Evolutionary conservation across 805 yeast genomes (phyloP).

Genomic region (Zygosaccharomyces pseudorouxii): DNA sequence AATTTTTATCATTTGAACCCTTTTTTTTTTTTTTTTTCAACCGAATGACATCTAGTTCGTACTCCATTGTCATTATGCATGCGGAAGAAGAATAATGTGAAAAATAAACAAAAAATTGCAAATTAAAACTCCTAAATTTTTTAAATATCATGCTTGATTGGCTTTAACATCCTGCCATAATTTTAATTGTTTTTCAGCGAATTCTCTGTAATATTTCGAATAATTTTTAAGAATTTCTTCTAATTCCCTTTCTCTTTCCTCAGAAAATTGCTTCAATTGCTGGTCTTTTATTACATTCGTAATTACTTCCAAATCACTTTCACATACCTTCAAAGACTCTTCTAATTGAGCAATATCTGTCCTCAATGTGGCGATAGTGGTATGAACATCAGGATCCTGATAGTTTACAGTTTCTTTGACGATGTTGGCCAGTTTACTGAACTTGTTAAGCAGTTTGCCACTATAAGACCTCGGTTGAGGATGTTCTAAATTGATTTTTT

Average conservation of each 20-base stretch:
- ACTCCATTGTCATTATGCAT: background rate
- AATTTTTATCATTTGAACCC: background rate
- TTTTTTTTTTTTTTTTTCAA: background rate
- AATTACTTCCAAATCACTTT: slow-evolving; percentile 31
- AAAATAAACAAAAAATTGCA: background rate
- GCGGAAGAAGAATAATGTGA: background rate
- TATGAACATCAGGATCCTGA: slow-evolving; percentile 29
- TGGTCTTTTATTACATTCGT: slow-evolving; percentile 29
- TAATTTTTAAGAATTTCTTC: slow-evolving; percentile 24
- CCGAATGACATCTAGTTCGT: background rate
- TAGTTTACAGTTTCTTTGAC: slow-evolving; percentile 33
- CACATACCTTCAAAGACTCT: slow-evolving; percentile 26
- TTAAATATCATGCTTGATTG: slow-evolving; percentile 6
- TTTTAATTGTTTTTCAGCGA: slow-evolving; percentile 29
- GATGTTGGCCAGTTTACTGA: slow-evolving; percentile 30
- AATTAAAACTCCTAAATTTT: background rate
- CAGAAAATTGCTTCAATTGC: slow-evolving; percentile 32
- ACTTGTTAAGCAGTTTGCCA: slow-evolving; percentile 27
- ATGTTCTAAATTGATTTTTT: slow-evolving; percentile 19
- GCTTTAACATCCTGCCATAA: slow-evolving; percentile 29
- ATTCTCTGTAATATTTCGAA: slow-evolving; percentile 28
- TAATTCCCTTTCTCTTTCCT: slow-evolving; percentile 24
- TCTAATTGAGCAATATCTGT: slow-evolving; percentile 26
- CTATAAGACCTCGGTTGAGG: slow-evolving; percentile 23
- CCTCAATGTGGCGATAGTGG: slow-evolving; percentile 18